Evolutionary conservation across 768 basidiomycete species (phyloP).

Genomic region (Leucogyrophana mollusca): DNA sequence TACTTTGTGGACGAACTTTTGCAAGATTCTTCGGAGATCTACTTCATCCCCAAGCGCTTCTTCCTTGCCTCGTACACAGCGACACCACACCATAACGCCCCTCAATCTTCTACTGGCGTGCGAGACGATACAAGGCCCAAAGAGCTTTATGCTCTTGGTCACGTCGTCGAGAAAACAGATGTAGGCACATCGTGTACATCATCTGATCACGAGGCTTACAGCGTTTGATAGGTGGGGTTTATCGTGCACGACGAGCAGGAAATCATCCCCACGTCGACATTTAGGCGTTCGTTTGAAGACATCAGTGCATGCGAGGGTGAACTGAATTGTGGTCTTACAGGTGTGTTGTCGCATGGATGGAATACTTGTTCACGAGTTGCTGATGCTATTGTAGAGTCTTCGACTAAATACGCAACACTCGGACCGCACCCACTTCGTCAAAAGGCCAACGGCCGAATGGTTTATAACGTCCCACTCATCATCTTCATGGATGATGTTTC

Average conservation of each 20-base stretch:
- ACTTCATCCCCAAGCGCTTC: constrained; percentile 13
- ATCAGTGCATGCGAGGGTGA: not conserved
- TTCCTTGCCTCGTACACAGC: too few species aligned
- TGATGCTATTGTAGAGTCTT: not conserved
- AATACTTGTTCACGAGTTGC: not conserved
- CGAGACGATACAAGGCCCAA: not conserved
- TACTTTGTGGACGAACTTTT: constrained; percentile 25
- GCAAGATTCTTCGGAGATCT: not conserved
- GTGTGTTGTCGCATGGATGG: not conserved
- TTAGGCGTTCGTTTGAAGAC: constrained; percentile 10
- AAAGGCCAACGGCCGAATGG: constrained; percentile 17
- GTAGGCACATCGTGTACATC: not conserved
- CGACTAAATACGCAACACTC: not conserved
- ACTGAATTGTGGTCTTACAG: not conserved
- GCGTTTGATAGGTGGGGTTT: constrained; percentile 10
- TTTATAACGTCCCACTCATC: constrained; percentile 21
- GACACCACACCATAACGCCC: too few species aligned
- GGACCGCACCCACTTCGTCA: constrained; percentile 17
- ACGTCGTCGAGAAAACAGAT: constrained; percentile 7
- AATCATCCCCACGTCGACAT: constrained; percentile 6
- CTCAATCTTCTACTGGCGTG: too few species aligned
- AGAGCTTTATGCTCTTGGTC: constrained; percentile 4
- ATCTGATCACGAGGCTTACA: not conserved
- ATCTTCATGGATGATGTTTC: constrained; percentile 37
- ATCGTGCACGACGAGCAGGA: constrained; percentile 5